Conservation (phyloP, 768 basidiomycete species). For the Phylloporus sp. region DNA sequence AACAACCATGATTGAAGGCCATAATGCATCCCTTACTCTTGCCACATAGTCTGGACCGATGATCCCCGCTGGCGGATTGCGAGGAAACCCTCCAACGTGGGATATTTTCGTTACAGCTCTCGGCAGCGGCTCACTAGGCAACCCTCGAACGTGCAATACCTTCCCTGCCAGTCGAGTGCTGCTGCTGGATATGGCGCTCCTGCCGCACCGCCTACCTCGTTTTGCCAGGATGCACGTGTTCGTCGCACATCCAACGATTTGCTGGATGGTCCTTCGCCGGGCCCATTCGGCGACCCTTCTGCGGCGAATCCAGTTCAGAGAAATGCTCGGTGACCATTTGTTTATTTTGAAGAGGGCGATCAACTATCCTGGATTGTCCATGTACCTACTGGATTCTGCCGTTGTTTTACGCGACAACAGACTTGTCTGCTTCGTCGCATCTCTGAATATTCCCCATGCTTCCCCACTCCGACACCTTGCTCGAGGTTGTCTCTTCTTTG, state of each 20-base stretch:
- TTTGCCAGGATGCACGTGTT: conserved; percentile 32
- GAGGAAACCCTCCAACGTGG: conserved; percentile 20
- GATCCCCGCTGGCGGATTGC: conserved; percentile 23
- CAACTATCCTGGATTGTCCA: conserved; percentile 4
- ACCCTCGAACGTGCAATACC: conserved; percentile 22
- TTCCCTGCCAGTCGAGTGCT: conserved; percentile 18
- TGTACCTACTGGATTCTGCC: conserved; percentile 23
- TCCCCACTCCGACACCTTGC: background rate
- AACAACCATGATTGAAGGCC: too few relatives aligned
- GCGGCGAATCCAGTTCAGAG: too few relatives aligned
- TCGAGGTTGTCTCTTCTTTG: conserved; percentile 5
- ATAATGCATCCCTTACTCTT: conserved; percentile 36
- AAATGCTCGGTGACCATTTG: too few relatives aligned
- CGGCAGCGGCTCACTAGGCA: conserved; percentile 26
- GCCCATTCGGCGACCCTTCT: too few relatives aligned
- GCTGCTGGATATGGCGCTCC: conserved; percentile 12
- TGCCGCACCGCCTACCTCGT: conserved; percentile 1
- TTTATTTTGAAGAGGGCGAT: too few relatives aligned
- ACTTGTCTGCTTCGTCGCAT: conserved; percentile 26
- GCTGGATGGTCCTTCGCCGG: too few relatives aligned
- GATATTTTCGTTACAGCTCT: too few relatives aligned
- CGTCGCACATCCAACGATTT: conserved; percentile 14
- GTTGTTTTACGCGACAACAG: conserved; percentile 23
- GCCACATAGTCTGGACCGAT: conserved; percentile 15
- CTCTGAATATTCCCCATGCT: background rate